Evolutionary conservation across 73 alveolate species (phyloP).

Genomic region (Diophrys appendiculata): DNA sequence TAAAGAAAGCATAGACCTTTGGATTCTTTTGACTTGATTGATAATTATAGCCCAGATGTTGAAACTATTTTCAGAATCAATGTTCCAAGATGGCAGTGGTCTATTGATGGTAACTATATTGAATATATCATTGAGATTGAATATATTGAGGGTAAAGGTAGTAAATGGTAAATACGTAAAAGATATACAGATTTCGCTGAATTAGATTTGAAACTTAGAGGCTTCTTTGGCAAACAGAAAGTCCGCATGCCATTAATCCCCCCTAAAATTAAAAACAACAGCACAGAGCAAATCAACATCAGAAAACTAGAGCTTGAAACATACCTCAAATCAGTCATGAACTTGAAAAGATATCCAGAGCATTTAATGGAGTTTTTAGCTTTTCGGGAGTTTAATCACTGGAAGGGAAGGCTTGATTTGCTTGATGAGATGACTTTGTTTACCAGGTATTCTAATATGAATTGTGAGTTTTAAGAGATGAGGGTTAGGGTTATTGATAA

Average conservation of each 20-base stretch:
- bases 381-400: background rate
- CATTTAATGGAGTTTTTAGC: background rate
- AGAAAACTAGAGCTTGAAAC: background rate
- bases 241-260: background rate
- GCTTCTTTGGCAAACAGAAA: background rate
- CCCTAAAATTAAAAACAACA: background rate
- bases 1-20: background rate
- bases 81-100: slow-evolving; percentile 1
- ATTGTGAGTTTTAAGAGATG: background rate
- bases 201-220: background rate
- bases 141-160: slow-evolving; percentile 1
- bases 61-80: background rate
- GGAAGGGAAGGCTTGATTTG: background rate
- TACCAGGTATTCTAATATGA: background rate
- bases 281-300: background rate
- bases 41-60: background rate
- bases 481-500: background rate
- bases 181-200: slow-evolving; percentile 1
- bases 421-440: background rate
- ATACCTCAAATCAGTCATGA: background rate
- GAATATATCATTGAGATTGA: slow-evolving; percentile 3
- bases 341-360: background rate
- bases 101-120: slow-evolving; percentile 12
- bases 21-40: background rate
- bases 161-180: slow-evolving; percentile 7